A percentile compares a stretch with the other conserved stretches of the same genome.
These are phyloP conservation scores for Porcisia deanei DNA, from an alignment of 208 protist genomes.

Conservation along the genomic window DNA sequence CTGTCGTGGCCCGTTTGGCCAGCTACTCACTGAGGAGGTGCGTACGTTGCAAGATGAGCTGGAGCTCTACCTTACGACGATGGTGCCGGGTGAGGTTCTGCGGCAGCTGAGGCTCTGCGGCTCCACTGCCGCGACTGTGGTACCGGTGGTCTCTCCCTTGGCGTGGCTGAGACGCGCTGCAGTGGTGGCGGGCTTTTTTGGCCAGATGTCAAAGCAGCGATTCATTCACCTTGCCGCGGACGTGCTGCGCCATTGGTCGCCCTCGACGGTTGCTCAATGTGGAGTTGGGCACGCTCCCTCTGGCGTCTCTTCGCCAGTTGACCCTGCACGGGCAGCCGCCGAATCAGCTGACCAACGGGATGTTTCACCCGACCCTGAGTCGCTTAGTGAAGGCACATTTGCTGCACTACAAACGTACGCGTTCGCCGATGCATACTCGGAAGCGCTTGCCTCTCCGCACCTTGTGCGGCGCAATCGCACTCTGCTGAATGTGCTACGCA, in stretches of 20 bases:
- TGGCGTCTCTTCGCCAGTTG: neutral
- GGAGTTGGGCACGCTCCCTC: neutral
- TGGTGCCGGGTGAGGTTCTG: constrained; percentile 54
- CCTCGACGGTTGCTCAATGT: neutral
- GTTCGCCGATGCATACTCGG: constrained; percentile 47
- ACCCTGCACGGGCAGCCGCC: neutral
- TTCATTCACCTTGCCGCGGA: constrained; percentile 41
- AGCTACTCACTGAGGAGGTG: constrained; percentile 58
- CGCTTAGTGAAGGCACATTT: neutral
- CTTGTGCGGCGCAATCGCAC: constrained; percentile 54
- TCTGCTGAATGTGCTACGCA: constrained; percentile 54
- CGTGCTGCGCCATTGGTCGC: constrained; percentile 24
- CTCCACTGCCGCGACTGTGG: neutral
- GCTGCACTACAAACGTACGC: constrained; percentile 37
- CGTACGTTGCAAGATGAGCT: constrained; percentile 61
- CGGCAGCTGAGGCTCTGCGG: constrained; percentile 18
- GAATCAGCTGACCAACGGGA: neutral
- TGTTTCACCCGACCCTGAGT: neutral
- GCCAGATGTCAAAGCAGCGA: constrained; percentile 61
- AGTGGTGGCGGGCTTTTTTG: constrained; percentile 55
- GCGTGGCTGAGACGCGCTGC: constrained; percentile 35
- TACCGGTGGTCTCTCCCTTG: neutral
- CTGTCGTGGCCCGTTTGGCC: constrained; percentile 80
- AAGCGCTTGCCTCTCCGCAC: constrained; percentile 31
- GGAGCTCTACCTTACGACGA: constrained; percentile 72